Evolutionary conservation across 441 rosid species (phyloP), one percentile per base, ranked within the genome.

Genomic region (Pelargonium cotyledonis): DNA sequence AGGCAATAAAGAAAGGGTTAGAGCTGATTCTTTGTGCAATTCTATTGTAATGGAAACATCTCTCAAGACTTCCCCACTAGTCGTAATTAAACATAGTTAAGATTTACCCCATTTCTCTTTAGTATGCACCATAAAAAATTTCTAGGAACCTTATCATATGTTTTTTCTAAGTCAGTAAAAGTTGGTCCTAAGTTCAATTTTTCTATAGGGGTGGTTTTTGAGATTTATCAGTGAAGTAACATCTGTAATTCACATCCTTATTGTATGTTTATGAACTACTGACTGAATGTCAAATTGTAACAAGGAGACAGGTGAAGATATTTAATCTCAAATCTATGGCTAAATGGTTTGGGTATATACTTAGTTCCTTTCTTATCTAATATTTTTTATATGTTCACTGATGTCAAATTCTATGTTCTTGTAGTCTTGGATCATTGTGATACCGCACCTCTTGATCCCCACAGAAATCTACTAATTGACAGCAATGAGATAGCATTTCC

Each of bases 351-450:
- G 12, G 65, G 5, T 21, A 14, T 62, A 8, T 21, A 49, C 53
- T 44, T 49, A 70, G 65, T 75, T 63, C 16, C 31, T 23, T 12
- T 65, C 31, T 70, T 61, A 0, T 64, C 11, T 63, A 69, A 69
- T 75, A 38, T 68, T 43, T 67, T 43, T 14, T 1, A 40, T 38
- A 18, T 66, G n/a, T 65, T 63, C 26, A 55, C 79, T 86, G 75
- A 84, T 75, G 55, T 12, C 49, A 66, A 68, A 73, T 57, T 38
- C 40, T 83, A 68, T 81, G 76, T 63, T 80, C 66, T 80, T 80
- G 80, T 77, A 88, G 97, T 87, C 66, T 76, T 90, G 83, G 89
- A 82, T 77, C 90, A 88, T 76, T 73, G 84, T 78, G 73, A 16
- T 63, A 81, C 86, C 72, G 87, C 89, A 65, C 95, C 97, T 60